Conservation (phyloP, 106 monocot genomes). For the Xerophyta viscosa region DNA sequence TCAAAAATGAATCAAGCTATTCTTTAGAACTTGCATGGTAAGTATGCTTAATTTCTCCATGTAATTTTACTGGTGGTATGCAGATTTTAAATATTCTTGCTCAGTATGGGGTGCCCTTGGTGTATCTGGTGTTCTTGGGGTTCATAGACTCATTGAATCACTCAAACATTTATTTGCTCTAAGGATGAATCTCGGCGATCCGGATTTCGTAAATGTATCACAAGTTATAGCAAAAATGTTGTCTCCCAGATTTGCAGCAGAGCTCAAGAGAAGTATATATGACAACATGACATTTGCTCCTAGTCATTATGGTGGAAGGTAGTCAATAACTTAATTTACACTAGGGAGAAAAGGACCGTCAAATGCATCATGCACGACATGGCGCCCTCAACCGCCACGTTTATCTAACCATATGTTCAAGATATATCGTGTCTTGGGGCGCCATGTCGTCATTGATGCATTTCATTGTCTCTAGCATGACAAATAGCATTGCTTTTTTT, state of each 20-base stretch:
- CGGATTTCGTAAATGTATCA: slow-evolving; percentile 50
- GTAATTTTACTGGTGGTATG: slow-evolving; percentile 1
- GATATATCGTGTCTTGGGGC: no score
- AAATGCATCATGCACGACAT: no score
- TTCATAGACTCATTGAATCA: slow-evolving; percentile 67
- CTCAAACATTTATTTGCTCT: slow-evolving; percentile 62
- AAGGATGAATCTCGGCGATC: slow-evolving; percentile 72
- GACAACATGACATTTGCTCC: slow-evolving; percentile 62
- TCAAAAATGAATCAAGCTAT: no score
- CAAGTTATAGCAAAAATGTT: slow-evolving; percentile 63
- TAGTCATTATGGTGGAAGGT: slow-evolving; percentile 65
- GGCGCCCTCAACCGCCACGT: no score
- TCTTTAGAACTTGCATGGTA: no score
- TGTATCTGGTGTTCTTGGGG: slow-evolving; percentile 57
- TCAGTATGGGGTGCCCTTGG: slow-evolving; percentile 53
- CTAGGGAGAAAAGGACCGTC: no score
- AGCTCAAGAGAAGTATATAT: slow-evolving; percentile 48
- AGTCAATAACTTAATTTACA: no score
- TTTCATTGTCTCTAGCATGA: no score
- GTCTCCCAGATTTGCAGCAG: slow-evolving; percentile 41
- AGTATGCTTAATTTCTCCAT: neutral
- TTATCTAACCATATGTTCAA: no score
- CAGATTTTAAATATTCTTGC: slow-evolving; percentile 65
- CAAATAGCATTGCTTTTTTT: no score
- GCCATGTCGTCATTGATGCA: no score